Base-by-base conservation (phyloP, 2,329 filamentous ascomycete species). In the Arthrobotrys megalospora region DNA sequence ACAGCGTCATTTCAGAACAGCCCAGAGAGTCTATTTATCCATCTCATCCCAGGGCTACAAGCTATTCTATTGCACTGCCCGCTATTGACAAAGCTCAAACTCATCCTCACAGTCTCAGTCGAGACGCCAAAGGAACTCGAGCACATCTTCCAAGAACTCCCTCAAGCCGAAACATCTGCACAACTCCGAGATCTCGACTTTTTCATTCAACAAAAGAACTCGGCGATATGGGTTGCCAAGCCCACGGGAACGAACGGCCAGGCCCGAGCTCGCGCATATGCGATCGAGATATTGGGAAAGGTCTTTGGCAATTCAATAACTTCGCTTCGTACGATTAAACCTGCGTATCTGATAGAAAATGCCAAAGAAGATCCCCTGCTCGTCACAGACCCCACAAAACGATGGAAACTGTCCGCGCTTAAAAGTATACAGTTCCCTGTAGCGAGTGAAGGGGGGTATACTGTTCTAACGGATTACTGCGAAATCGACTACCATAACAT, bases 11-110 rank as follows among this genome's bases (percentile, higher is more conserved):
- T 71, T 21, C 67, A 71, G 45, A 71, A 71, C 47, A 38, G 28
- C 1, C 47, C 34, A 12, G 67, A 53, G 3, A 52, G 67, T 12
- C 55, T 71, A 11, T 50, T 71, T 8, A 24, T 64, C 8, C 67
- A 71, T 41, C 41, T 71, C 3, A 71, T 71, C 34, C 52, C 60
- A 6, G 67, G 36, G 2, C 16, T 71, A 6, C 67, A 60, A 19
- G 12, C 28, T 6, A n/a, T 43, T 34, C 60, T 71, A 21, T 16
- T 6, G 34, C 11, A 21, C 7, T 71, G 67, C 12, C 55, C 67
- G 12, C 38, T 45, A 10, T 47, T 71, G 14, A 21, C 7, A 11
- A 38, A 53, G 4, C 19, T 71, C 3, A 47, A 50, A 7, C 55
- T 71, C 6, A 24, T 53, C 1, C 16, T 71, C 14, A 53, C 16